A percentile compares a stretch with the other conserved stretches of the same genome.
Conservation (phyloP, 2,329 filamentous ascomycete genomes). For the Trichoderma hamatum region DNA sequence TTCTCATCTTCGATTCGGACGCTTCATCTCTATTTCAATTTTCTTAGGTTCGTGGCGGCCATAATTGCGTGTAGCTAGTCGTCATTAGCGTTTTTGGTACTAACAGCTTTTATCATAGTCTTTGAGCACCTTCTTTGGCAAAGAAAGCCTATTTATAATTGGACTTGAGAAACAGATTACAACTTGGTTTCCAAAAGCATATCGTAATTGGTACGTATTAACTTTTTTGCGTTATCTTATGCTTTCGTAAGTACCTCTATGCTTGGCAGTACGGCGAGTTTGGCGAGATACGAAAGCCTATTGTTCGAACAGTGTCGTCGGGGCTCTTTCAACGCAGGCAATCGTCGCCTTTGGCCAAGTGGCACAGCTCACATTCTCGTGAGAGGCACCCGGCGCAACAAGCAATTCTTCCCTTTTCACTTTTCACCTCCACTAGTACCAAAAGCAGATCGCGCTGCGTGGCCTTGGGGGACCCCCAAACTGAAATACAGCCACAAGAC, state of each 20-base stretch:
- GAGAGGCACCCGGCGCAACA: not conserved
- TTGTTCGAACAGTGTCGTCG: not conserved
- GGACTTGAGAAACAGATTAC: constrained; percentile 16
- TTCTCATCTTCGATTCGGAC: constrained; percentile 37
- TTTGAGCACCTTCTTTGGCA: constrained; percentile 16
- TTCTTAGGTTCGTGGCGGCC: not conserved
- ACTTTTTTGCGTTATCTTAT: too few relatives aligned
- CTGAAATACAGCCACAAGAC: not conserved
- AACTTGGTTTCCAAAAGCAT: constrained; percentile 18
- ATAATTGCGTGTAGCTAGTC: not conserved
- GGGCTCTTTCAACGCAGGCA: not conserved
- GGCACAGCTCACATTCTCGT: not conserved
- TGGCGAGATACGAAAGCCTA: not conserved
- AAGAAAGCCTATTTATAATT: constrained; percentile 14
- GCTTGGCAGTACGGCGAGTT: not conserved
- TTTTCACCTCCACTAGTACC: not conserved
- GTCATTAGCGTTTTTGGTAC: not conserved
- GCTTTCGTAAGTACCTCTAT: too few relatives aligned
- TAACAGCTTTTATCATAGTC: not conserved
- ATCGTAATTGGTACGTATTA: constrained; percentile 18
- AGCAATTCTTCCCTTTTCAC: not conserved
- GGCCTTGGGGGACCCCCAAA: not conserved
- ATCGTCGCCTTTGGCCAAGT: not conserved
- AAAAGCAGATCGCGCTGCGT: not conserved
- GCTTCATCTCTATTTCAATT: constrained; percentile 28